Percentiles rank a stretch among this genome's conserved stretches.
Conservation (phyloP, 140 eudicot species). For the Oenanthe javanica region DNA sequence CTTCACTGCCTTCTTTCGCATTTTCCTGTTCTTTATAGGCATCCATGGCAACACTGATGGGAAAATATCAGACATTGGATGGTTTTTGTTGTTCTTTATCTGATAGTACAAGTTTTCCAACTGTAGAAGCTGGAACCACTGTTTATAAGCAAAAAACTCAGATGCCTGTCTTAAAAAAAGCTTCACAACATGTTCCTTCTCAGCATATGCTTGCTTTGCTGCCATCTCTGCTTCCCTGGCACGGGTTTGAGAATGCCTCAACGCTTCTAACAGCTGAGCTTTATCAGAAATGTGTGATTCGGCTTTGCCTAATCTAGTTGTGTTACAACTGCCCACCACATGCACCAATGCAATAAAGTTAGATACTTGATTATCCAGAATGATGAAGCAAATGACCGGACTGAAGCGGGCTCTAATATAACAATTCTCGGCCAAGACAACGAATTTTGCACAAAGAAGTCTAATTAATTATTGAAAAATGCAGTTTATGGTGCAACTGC, state of each 20-base stretch:
- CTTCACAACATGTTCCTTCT: constrained; percentile 71
- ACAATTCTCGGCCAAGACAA: not conserved
- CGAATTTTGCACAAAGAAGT: not conserved
- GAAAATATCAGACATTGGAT: constrained; percentile 24
- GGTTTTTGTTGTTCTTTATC: constrained; percentile 33
- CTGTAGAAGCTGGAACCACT: constrained; percentile 80
- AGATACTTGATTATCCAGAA: not conserved
- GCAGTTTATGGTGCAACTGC: not conserved
- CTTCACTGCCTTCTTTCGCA: constrained; percentile 28
- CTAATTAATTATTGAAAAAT: not conserved
- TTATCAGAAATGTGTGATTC: constrained; percentile 19
- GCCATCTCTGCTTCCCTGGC: constrained; percentile 95
- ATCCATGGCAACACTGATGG: constrained; percentile 46
- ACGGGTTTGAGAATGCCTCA: constrained; percentile 86
- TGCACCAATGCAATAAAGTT: not conserved
- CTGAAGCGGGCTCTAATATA: not conserved
- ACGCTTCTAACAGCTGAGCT: constrained; percentile 73
- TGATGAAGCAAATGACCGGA: not conserved
- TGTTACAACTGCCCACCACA: constrained; percentile 17
- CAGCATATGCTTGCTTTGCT: constrained; percentile 73
- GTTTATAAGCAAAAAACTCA: constrained; percentile 81
- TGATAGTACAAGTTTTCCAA: constrained; percentile 67
- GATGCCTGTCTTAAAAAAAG: constrained; percentile 86
- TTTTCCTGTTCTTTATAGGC: constrained; percentile 33
- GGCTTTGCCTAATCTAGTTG: constrained; percentile 19